phyloP scores from a whole-genome alignment of 2,329 filamentous ascomycete species.

The Colletotrichum nymphaeae region DNA sequence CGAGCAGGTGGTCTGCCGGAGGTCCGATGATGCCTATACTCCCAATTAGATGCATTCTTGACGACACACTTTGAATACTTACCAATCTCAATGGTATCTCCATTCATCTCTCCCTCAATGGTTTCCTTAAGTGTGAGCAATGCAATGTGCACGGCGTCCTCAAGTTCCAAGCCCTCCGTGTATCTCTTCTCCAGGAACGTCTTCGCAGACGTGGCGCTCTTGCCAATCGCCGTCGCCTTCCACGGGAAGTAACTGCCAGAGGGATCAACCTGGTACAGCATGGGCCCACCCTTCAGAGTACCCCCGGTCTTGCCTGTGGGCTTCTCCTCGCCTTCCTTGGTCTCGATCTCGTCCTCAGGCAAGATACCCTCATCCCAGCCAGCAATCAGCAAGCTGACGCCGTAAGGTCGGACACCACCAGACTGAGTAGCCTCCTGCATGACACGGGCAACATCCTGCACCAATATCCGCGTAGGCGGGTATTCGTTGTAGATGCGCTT shows the following conservation, averaged over 20 bases:
- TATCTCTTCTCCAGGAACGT: constrained; percentile 99
- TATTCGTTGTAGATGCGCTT: constrained; percentile 99
- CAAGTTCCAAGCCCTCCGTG: constrained; percentile 94
- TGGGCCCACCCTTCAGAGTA: constrained; percentile 94
- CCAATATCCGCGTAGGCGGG: constrained; percentile 98
- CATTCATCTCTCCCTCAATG: constrained; percentile 99
- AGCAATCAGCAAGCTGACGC: constrained; percentile 93
- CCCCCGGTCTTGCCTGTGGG: constrained; percentile 89
- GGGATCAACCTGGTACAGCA: constrained; percentile 99
- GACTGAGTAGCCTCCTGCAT: constrained; percentile 99
- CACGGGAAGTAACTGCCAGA: constrained; percentile 98
- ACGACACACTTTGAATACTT: constrained; percentile 47
- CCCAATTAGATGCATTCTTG: constrained; percentile 34
- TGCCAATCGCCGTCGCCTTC: constrained; percentile 99
- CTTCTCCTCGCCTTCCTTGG: constrained; percentile 73
- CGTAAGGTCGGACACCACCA: constrained; percentile 95
- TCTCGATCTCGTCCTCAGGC: constrained; percentile 76
- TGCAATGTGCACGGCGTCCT: constrained; percentile 98
- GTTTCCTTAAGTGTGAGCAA: constrained; percentile 98
- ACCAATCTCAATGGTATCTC: constrained; percentile 98
- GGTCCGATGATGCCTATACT: constrained; percentile 88
- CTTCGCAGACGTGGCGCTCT: constrained; percentile 98
- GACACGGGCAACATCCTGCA: constrained; percentile 96
- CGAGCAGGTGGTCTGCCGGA: constrained; percentile 91
- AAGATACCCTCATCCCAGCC: constrained; percentile 98